Evolutionary conservation across 345 rosid species (phyloP), one percentile per base, ranked within the genome.

Genomic region (Eucalyptus erythrocorys): DNA sequence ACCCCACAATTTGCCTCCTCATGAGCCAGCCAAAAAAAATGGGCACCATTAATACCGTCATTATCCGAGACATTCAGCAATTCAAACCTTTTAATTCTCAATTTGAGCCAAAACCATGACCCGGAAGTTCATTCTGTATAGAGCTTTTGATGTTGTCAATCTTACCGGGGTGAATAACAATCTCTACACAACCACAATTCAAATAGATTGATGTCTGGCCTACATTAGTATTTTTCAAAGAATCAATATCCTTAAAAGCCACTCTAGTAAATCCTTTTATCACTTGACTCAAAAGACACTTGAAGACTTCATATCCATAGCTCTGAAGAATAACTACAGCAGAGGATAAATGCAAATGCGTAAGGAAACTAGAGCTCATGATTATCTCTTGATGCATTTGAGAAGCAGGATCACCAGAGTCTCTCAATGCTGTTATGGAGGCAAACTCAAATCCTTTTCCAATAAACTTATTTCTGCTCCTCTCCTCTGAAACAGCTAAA

Each of bases 101-200:
- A 92, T 89, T 93, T 94, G 34, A 98, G 90, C 91, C 87, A 89
- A 88, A 89, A 87, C 99, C 99, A 97, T 45, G 96, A 92, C 86
- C 99, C 98, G 96, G 96, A 91, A 97, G 98, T 92, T 95, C 97
- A 86, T 88, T 93, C 92, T 94, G 96, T 91, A 96, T 91, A 79
- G 95, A 93, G 89, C 91, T 89, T 90, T 92, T 93, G 55, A 93
- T 85, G 89, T 89, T 92, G 45, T 90, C 94, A 88, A 79, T 94
- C 81, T 90, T 85, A 89, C 94, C 93, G 64, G 96, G 97, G 92
- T 92, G 94, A 89, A 98, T 90, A 81, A 89, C 89, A 91, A 95
- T 89, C 91, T 96, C 97, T 85, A 95, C 11, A 88, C 94, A 94
- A 89, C 94, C 96, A 90, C 97, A 97, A 89, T 96, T 97, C 91